Conservation (phyloP, 2,329 filamentous ascomycete genomes). For the Aspergillus felis region DNA sequence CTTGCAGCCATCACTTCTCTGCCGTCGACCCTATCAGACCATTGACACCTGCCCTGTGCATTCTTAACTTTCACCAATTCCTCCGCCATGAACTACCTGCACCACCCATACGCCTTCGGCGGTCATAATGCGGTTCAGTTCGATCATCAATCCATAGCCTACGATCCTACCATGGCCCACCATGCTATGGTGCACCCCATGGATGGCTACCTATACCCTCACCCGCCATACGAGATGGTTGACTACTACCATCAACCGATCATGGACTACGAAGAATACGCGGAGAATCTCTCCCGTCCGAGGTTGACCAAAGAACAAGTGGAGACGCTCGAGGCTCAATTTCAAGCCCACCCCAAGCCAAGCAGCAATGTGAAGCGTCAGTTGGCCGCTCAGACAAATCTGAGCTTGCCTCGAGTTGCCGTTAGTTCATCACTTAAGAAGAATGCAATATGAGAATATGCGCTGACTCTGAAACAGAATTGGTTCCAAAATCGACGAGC, state of each 20-base stretch:
- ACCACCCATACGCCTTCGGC: conserved; percentile 34
- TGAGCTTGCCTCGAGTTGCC: conserved; percentile 47
- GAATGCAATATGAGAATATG: conserved; percentile 2
- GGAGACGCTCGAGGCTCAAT: conserved; percentile 47
- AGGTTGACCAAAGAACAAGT: conserved; percentile 51
- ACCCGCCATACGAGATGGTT: conserved; percentile 40
- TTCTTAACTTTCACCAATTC: conserved; percentile 5
- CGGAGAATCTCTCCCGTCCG: conserved; percentile 46
- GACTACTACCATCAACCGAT: conserved; percentile 41
- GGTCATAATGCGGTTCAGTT: conserved; percentile 33
- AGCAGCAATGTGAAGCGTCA: conserved; percentile 49
- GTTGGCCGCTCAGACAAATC: conserved; percentile 46
- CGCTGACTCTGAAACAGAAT: conserved; percentile 35
- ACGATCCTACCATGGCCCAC: conserved; percentile 34
- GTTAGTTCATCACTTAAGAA: conserved; percentile 31
- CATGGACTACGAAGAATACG: conserved; percentile 45
- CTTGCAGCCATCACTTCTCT: conserved; percentile 4
- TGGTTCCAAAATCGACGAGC: conserved; percentile 53
- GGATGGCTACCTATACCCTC: conserved; percentile 36
- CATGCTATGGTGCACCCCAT: conserved; percentile 37
- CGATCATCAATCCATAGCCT: conserved; percentile 36
- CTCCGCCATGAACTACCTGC: conserved; percentile 36
- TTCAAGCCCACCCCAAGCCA: conserved; percentile 48
- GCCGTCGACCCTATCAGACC: conserved; percentile 4
- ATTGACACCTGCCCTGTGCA: neutral